Evolutionary conservation across 148 eudicot genomes (phyloP), one percentile per base, ranked within the genome.

Genomic region (Persicaria tinctoria): DNA sequence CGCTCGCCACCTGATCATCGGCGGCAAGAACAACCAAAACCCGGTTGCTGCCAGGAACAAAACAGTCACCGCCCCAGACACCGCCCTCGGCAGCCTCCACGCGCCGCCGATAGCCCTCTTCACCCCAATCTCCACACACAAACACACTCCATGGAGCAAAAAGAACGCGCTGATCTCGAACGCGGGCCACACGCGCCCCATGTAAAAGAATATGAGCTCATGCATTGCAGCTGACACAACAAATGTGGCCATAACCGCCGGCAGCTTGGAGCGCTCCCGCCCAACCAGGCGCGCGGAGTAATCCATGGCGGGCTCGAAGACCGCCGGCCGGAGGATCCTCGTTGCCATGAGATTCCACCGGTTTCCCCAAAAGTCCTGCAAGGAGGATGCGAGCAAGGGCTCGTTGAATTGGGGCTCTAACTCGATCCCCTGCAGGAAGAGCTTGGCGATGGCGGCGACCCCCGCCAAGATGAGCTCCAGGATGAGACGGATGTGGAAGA

Each of bases 281-380:
- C 84, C 82, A 0, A 83, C 5, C 48, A 79, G 0, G 12, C 69
- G 57, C 7, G 76, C 5, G 10, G 59, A 72, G 16, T 72, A 2
- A 3, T 5, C 6, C 4, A 47, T 73, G 13, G 54, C 54, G 6
- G 93, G 93, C 0, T 74, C 55, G 75, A 81, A 87, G 9, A 87
- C 83, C 1, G 91, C 77, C 0, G 86, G 82, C 8, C 85, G 83
- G 2, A 89, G 82, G 46, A 80, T 79, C 44, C 82, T 68, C 18
- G 83, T 63, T 5, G 83, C 90, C 81, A 82, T 83, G 4, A 89
- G 71, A 70, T 87, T 89, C 90, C 93, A 87, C 64, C 93, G 83
- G 46, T 73, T 72, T 0, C 93, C 90, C 90, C 93, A 89, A 12
- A 85, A 87, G 74, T 87, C 87, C 56, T 84, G 90, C 2, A 89